These are phyloP conservation scores for Candida boleticola DNA, from an alignment of 805 yeast genomes.

Conservation along the genomic window DNA sequence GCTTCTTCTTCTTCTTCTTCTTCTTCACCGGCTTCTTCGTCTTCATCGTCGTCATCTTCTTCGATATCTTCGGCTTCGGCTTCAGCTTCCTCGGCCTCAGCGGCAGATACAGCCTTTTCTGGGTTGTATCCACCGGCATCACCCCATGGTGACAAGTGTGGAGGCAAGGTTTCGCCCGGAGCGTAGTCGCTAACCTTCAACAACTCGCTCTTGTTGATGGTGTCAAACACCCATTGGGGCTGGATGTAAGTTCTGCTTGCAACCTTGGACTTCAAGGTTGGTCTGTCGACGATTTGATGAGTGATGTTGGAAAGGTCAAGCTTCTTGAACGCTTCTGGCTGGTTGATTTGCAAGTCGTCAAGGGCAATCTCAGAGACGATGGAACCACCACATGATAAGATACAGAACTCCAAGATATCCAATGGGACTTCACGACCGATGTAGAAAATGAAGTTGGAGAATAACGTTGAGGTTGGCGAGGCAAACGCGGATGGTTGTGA, in stretches of 20 bases:
- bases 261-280: slow-evolving; percentile 69
- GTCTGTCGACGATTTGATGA: slow-evolving; percentile 94
- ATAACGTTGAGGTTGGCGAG: slow-evolving; percentile 62
- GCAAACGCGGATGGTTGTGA: slow-evolving; percentile 59
- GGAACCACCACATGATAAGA: slow-evolving; percentile 82
- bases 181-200: slow-evolving; percentile 79
- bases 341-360: slow-evolving; percentile 64
- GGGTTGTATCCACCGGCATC: slow-evolving; percentile 92
- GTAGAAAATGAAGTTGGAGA: slow-evolving; percentile 74
- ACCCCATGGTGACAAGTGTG: slow-evolving; percentile 99
- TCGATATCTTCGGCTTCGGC: slow-evolving; percentile 47
- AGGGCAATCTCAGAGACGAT: slow-evolving; percentile 83
- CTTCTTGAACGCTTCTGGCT: slow-evolving; percentile 41
- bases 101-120: slow-evolving; percentile 45
- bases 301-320: slow-evolving; percentile 71
- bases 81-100: slow-evolving; percentile 42
- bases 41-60: slow-evolving; percentile 44
- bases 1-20: slow-evolving; percentile 53
- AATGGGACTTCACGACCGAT: slow-evolving; percentile 95
- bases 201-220: slow-evolving; percentile 72
- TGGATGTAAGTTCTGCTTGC: slow-evolving; percentile 92
- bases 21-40: slow-evolving; percentile 28
- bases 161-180: slow-evolving; percentile 94
- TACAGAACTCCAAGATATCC: slow-evolving; percentile 84
- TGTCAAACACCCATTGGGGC: slow-evolving; percentile 98